Evolutionary conservation across 1,284 basidiomycete species (phyloP).

Genomic region (Ganoderma lucidum): DNA sequence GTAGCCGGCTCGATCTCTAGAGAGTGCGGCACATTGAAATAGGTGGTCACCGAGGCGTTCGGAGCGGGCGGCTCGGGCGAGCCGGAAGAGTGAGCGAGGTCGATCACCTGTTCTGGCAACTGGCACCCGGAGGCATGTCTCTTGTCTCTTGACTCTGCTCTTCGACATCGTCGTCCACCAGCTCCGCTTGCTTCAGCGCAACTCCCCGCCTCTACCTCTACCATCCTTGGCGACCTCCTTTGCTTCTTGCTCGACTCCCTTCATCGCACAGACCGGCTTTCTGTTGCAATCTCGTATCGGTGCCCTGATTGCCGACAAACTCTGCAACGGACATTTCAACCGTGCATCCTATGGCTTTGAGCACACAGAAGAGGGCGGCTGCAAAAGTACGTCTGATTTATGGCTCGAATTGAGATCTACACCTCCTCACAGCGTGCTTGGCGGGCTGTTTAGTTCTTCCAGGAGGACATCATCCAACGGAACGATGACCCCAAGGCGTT

Average conservation of each 20-base stretch:
- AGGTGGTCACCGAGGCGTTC: neutral
- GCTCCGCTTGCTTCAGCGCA: neutral
- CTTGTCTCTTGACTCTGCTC: constrained; percentile 3
- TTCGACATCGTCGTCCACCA: neutral
- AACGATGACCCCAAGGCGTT: constrained; percentile 50
- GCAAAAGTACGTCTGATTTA: constrained; percentile 26
- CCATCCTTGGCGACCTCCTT: neutral
- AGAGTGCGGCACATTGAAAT: neutral
- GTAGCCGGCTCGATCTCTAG: neutral
- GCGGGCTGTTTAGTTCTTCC: constrained; percentile 65
- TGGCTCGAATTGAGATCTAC: neutral
- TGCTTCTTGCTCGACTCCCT: neutral
- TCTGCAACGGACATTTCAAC: constrained; percentile 12
- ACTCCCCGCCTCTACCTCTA: neutral
- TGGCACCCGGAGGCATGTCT: constrained; percentile 8
- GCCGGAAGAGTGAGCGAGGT: constrained; percentile 9
- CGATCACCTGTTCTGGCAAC: constrained; percentile 21
- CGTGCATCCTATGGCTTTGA: constrained; percentile 23
- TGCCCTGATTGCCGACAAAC: constrained; percentile 16
- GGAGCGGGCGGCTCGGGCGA: constrained; percentile 4
- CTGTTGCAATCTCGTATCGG: neutral
- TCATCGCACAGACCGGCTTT: neutral
- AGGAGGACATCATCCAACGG: constrained; percentile 76
- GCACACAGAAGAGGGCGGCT: constrained; percentile 28
- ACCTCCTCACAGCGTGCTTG: neutral